Conservation (phyloP, 805 yeast genomes). For the Candida morakotiae region DNA sequence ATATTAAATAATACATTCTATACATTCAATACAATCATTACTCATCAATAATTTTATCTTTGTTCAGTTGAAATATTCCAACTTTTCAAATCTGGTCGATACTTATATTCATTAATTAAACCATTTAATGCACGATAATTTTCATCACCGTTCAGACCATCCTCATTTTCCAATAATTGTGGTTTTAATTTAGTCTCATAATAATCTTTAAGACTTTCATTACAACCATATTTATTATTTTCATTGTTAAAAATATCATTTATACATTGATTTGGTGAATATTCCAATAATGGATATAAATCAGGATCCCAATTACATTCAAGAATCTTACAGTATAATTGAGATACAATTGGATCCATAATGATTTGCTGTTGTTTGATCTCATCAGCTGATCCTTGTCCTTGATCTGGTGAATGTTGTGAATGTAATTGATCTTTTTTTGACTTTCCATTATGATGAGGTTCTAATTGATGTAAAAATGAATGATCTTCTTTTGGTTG, state of each 20-base stretch:
- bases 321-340: conserved; percentile 49
- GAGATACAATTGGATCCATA: conserved; percentile 49
- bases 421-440: background rate
- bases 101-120: conserved; percentile 31
- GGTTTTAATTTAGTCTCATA: conserved; percentile 1
- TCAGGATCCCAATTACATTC: conserved; percentile 61
- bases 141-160: conserved; percentile 17
- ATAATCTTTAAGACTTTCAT: conserved; percentile 4
- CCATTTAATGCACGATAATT: conserved; percentile 29
- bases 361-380: conserved; percentile 13
- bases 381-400: background rate
- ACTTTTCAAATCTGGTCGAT: conserved; percentile 34
- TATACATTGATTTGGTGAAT: conserved; percentile 64
- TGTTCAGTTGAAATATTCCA: conserved; percentile 17
- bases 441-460: background rate
- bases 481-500: background rate
- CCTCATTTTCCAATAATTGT: conserved; percentile 3
- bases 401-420: background rate
- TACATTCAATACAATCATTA: no score
- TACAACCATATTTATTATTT: conserved; percentile 42
- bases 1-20: no score
- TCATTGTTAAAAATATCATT: conserved; percentile 73
- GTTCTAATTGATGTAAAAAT: background rate
- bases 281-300: conserved; percentile 43
- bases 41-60: no score